Evolutionary conservation across 345 rosid species (phyloP).

Genomic region (Garcia nutans): DNA sequence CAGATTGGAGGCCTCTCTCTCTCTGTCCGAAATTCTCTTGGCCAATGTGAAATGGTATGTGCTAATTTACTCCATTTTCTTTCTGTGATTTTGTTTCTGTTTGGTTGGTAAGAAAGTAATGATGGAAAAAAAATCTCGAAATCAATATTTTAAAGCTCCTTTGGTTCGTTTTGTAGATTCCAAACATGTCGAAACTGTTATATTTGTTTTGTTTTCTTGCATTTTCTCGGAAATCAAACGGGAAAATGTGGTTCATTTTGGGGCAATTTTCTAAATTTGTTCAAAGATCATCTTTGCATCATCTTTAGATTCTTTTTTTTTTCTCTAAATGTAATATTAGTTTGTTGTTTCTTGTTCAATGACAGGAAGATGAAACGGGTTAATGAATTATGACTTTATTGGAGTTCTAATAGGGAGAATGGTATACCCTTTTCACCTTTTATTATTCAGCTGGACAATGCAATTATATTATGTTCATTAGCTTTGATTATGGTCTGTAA

Average conservation of each 20-base stretch:
- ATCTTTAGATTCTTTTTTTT: neutral
- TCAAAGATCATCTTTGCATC: neutral
- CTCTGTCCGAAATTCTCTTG: neutral
- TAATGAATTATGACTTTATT: neutral
- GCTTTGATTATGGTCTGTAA: neutral
- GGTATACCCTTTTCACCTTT: no score
- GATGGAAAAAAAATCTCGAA: neutral
- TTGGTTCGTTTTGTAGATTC: neutral
- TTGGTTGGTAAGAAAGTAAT: neutral
- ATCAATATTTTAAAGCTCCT: neutral
- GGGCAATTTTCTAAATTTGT: no score
- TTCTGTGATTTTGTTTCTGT: neutral
- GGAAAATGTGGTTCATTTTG: neutral
- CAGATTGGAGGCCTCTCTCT: neutral
- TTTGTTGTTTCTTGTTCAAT: neutral
- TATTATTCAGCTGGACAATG: neutral
- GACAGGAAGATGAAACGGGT: neutral
- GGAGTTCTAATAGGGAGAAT: neutral
- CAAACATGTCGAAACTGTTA: neutral
- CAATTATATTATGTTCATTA: no score
- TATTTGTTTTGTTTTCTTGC: neutral
- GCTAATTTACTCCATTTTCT: neutral
- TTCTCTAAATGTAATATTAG: neutral
- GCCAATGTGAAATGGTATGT: neutral
- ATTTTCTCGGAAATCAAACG: conserved; percentile 3